These are phyloP conservation scores for Vigna reflexopilosa DNA, from an alignment of 306 rosid genomes.

Conservation along the genomic window DNA sequence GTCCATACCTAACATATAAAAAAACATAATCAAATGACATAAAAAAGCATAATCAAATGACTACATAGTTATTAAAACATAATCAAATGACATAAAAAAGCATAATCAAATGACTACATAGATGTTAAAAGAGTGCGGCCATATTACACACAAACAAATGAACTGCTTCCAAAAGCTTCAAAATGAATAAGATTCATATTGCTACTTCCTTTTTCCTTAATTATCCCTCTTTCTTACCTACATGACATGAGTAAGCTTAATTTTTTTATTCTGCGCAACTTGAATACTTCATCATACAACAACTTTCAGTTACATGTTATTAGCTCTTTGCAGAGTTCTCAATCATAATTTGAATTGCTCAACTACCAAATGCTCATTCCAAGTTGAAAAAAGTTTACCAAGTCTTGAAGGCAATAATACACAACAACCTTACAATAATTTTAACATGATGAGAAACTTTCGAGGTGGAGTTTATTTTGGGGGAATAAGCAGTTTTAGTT, in stretches of 20 bases:
- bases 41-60: no score
- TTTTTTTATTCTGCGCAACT: neutral
- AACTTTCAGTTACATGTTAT: slow-evolving; percentile 8
- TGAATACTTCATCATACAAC: slow-evolving; percentile 14
- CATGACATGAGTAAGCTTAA: slow-evolving; percentile 10
- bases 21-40: no score
- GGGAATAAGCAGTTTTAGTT: no score
- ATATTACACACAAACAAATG: neutral
- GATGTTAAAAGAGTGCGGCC: neutral
- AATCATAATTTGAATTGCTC: slow-evolving; percentile 12
- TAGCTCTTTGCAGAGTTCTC: neutral
- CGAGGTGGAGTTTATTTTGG: no score
- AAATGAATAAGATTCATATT: slow-evolving; percentile 1
- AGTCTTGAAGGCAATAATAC: slow-evolving; percentile 3
- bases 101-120: neutral
- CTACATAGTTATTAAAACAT: no score
- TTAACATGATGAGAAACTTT: neutral
- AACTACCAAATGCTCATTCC: slow-evolving; percentile 20
- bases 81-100: no score
- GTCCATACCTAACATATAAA: slow-evolving; percentile 67
- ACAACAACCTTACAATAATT: neutral
- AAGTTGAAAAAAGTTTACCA: slow-evolving; percentile 25
- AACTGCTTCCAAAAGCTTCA: slow-evolving; percentile 5
- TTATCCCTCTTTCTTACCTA: neutral
- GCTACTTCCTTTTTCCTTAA: slow-evolving; percentile 1